These are phyloP conservation scores for Pseudogymnoascus sp. DNA, from an alignment of 2,329 filamentous ascomycete species.

Conservation along the genomic window DNA sequence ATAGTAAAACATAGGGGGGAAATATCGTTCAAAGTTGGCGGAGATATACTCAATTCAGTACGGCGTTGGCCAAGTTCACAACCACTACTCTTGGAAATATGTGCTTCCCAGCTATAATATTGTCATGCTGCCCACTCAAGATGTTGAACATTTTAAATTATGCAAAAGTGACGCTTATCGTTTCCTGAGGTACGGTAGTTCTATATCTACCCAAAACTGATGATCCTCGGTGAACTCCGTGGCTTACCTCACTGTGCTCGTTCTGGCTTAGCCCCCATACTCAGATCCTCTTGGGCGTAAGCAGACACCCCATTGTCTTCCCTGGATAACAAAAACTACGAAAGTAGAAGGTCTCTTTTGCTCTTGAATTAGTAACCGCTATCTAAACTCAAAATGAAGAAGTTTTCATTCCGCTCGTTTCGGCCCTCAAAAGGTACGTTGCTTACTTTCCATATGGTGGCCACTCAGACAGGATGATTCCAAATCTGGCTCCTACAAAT, in stretches of 20 bases:
- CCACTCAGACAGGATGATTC: not conserved
- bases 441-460: not conserved
- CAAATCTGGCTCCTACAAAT: not conserved
- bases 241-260: no score
- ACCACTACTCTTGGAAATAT: not conserved
- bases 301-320: not conserved
- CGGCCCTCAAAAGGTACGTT: conserved; percentile 1
- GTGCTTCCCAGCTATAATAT: not conserved
- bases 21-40: not conserved
- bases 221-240: not conserved
- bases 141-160: not conserved
- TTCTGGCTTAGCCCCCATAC: not conserved
- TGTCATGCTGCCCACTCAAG: not conserved
- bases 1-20: not conserved
- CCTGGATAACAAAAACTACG: not conserved
- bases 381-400: not conserved
- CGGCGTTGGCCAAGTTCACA: not conserved
- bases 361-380: not conserved
- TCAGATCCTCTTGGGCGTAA: not conserved
- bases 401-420: conserved; percentile 2
- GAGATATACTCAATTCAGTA: not conserved
- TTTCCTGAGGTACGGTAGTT: not conserved
- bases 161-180: not conserved
- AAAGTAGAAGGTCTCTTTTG: not conserved
- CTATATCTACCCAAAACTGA: not conserved